phyloP scores from a whole-genome alignment of 306 rosid species.

The Vicia villosa region DNA sequence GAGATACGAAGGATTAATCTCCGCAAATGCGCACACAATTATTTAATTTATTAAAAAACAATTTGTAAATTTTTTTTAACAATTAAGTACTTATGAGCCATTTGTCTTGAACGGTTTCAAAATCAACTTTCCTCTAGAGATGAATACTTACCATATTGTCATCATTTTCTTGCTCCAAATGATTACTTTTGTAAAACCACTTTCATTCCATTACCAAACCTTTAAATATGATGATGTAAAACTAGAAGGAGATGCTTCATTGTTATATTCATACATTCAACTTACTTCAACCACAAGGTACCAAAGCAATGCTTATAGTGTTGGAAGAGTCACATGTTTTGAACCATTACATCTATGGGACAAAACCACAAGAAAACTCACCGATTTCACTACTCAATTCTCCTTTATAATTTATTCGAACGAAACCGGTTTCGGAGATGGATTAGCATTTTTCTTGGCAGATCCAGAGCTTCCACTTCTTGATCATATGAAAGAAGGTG shows the following conservation, averaged over 20 bases:
- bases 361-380: slow-evolving; percentile 13
- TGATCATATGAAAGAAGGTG: not conserved
- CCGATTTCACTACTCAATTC: slow-evolving; percentile 21
- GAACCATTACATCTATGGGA: slow-evolving; percentile 20
- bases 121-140: not conserved
- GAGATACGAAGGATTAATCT: too few species aligned
- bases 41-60: too few species aligned
- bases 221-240: slow-evolving; percentile 10
- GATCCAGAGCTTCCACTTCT: slow-evolving; percentile 10
- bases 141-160: not conserved
- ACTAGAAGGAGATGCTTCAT: slow-evolving; percentile 26
- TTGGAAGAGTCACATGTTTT: not conserved
- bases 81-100: not conserved
- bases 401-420: slow-evolving; percentile 1
- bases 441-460: slow-evolving; percentile 6
- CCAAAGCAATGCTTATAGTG: slow-evolving; percentile 8
- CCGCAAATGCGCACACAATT: too few species aligned
- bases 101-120: not conserved
- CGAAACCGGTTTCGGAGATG: slow-evolving; percentile 5
- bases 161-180: slow-evolving; percentile 13
- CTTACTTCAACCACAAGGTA: slow-evolving; percentile 26
- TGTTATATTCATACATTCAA: slow-evolving; percentile 1
- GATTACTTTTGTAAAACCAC: not conserved
- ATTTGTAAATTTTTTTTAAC: not conserved
- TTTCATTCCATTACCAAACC: slow-evolving; percentile 5